Evolutionary conservation across 495 filamentous ascomycete genomes (phyloP), one percentile per base, ranked within the genome.

Genomic region (Trichocladium uniseriatum): DNA sequence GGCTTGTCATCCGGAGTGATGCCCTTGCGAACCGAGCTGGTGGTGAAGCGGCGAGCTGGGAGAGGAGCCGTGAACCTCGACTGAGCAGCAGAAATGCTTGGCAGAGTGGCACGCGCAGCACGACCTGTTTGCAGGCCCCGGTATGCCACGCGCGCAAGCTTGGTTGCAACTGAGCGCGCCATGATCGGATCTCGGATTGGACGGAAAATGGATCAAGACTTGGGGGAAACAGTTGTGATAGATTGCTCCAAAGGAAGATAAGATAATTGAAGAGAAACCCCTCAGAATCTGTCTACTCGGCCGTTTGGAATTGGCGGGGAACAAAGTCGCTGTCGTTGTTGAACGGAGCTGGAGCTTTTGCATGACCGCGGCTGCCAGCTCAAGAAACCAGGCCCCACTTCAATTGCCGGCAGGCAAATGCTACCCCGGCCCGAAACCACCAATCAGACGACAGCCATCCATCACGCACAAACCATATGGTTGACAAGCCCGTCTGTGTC

Each of bases 1-100:
- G 58, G 54, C 39, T 58, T 43, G 35, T 57, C 44, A 36, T 69
- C 64, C 3, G 66, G 66, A 15, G 63, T 64, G 50, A 66, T 67
- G 19, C 56, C 54, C 20, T 52, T 56, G 53, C 50, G 55, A 42
- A 18, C 14, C 27, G 54, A 10, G 29, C 50, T 49, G 6, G 35
- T 49, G 15, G 60, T 57, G 39, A 54, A 59, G 6, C 54, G 41
- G n/a, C 36, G 19, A 14, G 37, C 24, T 22, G 32, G n/a, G 37
- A 29, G 22, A 9, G 21, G 24, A 15, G 21, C 9, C 16, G 45
- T 11, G 11, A 31, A 7, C 15, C 34, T 18, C 9, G 40, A 15
- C 10, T 21, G 9, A 24, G 48, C 32, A 1, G 45, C 49, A 5
- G 52, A 38, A 16, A 57, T 10, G 34, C 27, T 46, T 19, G 42